Evolutionary conservation across 2,329 filamentous ascomycete genomes (phyloP), one percentile per base, ranked within the genome.

Genomic region (Trichothecium sympodiale): DNA sequence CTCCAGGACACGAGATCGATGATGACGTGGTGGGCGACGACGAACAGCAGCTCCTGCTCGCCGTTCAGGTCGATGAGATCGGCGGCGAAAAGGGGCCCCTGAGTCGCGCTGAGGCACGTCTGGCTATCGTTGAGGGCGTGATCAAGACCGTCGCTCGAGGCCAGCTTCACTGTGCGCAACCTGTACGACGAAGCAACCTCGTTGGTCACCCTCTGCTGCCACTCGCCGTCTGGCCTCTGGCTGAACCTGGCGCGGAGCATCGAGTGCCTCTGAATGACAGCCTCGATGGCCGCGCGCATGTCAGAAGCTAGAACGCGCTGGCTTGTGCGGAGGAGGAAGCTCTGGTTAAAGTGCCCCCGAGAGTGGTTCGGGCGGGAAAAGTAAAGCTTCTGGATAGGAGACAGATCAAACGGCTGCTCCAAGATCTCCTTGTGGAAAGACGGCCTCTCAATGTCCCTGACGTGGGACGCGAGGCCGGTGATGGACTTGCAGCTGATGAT

Each of bases 1-100:
- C 62, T 50, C 65, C 65, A 69, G 0, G 63, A 64, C 1, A 68
- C 64, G 2, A 68, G 48, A 32, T 67, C 64, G 20, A 67, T 58
- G 4, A 60, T 50, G 0, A 62, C 41, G 36, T 62, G 59, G 25
- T 62, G 58, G 0, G 48, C 49, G 2, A 51, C 52, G 8, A 64
- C 36, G 18, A 60, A 60, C 5, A 62, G 27, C 2, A 47, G 42
- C 15, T 59, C 20, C 50, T 44, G 18, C 4, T 37, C 38, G 1
- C 36, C 27, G 4, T 33, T 14, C 5, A 25, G 29, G 8, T 28
- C 2, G 17, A 15, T 29, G 14, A 46, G 17, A 14, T 41, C 39
- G 14, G 35, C 46, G 7, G 40, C 37, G 8, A 50, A 28, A 13
- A 50, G 4, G 8, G 46, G 46, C n/a, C 36, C 39, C 10, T 16